Conservation (phyloP, 2,329 filamentous ascomycete species). For the Calonectria multiphialidica region DNA sequence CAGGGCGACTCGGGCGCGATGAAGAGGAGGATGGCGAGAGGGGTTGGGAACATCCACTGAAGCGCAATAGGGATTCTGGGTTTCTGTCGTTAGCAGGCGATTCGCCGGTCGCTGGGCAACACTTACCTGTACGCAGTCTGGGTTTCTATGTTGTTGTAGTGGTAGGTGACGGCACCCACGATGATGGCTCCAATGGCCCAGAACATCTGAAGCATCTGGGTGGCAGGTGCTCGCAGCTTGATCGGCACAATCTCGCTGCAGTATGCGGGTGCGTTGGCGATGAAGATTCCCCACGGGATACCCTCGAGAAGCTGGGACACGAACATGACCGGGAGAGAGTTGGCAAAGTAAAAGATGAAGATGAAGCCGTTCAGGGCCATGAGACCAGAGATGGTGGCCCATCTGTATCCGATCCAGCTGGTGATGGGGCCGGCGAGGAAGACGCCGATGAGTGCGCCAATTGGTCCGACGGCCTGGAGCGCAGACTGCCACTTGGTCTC, state of each 20-base stretch:
- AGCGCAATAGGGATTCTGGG: slow-evolving; percentile 64
- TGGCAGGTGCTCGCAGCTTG: slow-evolving; percentile 65
- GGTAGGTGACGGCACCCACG: slow-evolving; percentile 66
- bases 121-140: slow-evolving; percentile 35
- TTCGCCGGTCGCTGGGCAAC: slow-evolving; percentile 38
- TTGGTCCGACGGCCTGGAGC: slow-evolving; percentile 48
- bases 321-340: slow-evolving; percentile 57
- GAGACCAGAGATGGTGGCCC: not conserved
- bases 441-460: slow-evolving; percentile 52
- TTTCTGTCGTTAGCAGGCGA: slow-evolving; percentile 36
- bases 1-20: slow-evolving; percentile 64
- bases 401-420: not conserved
- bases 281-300: slow-evolving; percentile 73
- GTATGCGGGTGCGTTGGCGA: slow-evolving; percentile 72
- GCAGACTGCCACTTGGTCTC: slow-evolving; percentile 56
- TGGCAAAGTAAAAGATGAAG: slow-evolving; percentile 66
- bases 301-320: slow-evolving; percentile 69
- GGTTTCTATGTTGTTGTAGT: slow-evolving; percentile 54
- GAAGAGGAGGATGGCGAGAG: slow-evolving; percentile 64
- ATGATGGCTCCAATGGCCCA: slow-evolving; percentile 73
- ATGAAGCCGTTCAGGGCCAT: slow-evolving; percentile 53
- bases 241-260: slow-evolving; percentile 71
- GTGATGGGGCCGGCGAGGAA: slow-evolving; percentile 52
- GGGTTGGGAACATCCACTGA: slow-evolving; percentile 70
- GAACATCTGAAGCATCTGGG: slow-evolving; percentile 73